Evolutionary conservation across 2,329 filamentous ascomycete genomes (phyloP), one percentile per base, ranked within the genome.

Genomic region (Grosmannia clavigera): DNA sequence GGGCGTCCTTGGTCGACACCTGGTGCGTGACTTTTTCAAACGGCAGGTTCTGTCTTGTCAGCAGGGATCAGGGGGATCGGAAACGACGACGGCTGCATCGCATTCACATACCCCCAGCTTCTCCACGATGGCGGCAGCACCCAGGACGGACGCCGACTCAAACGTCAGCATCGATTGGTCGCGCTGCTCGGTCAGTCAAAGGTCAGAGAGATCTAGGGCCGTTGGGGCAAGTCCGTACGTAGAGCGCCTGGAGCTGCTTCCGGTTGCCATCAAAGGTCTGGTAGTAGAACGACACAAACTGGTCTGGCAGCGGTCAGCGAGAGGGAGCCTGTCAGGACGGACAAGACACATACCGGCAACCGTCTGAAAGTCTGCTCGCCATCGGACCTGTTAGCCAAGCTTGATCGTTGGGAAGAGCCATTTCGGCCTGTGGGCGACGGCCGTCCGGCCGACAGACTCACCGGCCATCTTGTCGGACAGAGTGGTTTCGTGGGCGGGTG

Each of bases 231-330:
- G n/a, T n/a, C 5, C 58, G 19, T n/a, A 96, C 92, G 79, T 96
- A 97, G 77, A 96, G 89, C 63, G 75, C 70, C 16, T 73, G 75
- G 52, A 96, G 81, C 58, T 71, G 68, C 60, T 75, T 74, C 69
- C 91, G 86, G 74, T 92, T 80, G 63, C 70, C 64, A 73, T 96
- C 91, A 75, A 96, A 96, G 62, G 85, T 86, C 69, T 86, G 79
- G 82, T 96, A 96, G 84, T 96, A 97, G 80, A 87, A 92, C 63
- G 85, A 71, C 66, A 92, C 86, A 75, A 97, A 96, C 76, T 95
- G 83, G 73, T 86, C 92, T 96, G 70, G 54, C 19, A 5, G 14
- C 31, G n/a, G 57, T 58, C 29, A 61, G 55, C 3, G n/a, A 53
- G 12, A 19, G 29, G 31, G 12, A 3, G 12, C n/a, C 51, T 2